Base-by-base conservation (phyloP, 257 asterid genomes). In the Ilex asprella region DNA sequence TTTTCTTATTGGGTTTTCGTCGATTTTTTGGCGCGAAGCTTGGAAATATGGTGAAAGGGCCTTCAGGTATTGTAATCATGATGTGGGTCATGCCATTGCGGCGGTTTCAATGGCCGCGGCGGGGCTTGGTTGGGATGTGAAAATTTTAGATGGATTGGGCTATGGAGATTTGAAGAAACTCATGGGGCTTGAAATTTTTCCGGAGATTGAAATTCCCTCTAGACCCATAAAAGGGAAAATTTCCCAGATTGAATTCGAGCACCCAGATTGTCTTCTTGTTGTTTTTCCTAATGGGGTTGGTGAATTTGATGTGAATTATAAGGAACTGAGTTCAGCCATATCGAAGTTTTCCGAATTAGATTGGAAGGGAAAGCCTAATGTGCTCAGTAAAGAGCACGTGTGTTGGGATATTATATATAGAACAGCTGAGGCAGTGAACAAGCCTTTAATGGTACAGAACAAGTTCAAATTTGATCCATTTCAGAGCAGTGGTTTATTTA, bases 1-100 rank as follows among this genome's bases (percentile, higher is more conserved):
- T 2, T 88, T 92, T 47, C 62, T 92, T 71, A 61, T 92, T 31
- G 98, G 97, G 7, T 62, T 92, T 16, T 82, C 97, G 12, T 92
- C 98, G 3, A 78, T 88, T 63, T 91, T 86, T 67, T 92, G 97
- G 98, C 79, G 97, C 77, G 97, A 92, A 63, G 93, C 97, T 61
- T 92, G 98, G 95, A 92, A 92, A 72, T 92, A 88, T 63, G 98
- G 98, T 5, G 98, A 92, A 75, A 81, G 98, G 82, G 98, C 89
- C 31, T 88, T 88, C 73, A 88, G 98, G 89, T 92, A 92, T 54
- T 92, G 98, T 51, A 92, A 92, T 80, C 98, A 92, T 76, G 98
- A 92, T 29, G 95, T 92, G 16, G 98, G 98, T 10, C 98, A 92
- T 54, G 97, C 95, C 46, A 83, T 82, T 61, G 98, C 87, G 7